Evolutionary conservation across 2,329 filamentous ascomycete genomes (phyloP).

Genomic region (Ustulina deusta): DNA sequence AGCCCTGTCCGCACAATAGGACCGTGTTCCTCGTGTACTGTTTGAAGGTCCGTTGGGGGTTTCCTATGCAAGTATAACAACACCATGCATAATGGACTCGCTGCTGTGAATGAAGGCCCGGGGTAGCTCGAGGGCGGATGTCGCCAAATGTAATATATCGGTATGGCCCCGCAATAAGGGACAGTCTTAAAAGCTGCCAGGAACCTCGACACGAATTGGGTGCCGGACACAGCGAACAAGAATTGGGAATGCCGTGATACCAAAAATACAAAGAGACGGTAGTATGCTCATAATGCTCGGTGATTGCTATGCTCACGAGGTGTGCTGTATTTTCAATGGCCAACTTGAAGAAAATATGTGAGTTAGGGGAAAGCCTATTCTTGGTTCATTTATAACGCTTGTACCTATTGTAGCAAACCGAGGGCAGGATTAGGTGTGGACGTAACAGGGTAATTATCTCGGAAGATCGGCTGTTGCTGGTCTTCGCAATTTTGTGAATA

Average conservation of each 20-base stretch:
- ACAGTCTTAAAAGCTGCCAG: conserved; percentile 4
- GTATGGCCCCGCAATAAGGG: conserved; percentile 12
- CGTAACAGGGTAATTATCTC: neutral
- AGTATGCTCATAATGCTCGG: neutral
- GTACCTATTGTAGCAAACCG: neutral
- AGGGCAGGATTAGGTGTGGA: neutral
- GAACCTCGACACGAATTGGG: neutral
- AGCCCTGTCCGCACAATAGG: conserved; percentile 26
- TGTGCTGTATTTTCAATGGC: neutral
- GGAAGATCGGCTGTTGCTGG: conserved; percentile 14
- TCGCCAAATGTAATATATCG: conserved; percentile 27
- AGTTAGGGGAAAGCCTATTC: neutral
- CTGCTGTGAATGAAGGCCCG: conserved; percentile 20
- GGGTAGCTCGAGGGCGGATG: conserved; percentile 32
- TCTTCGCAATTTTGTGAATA: neutral
- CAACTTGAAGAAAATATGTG: neutral
- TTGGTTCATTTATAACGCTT: neutral
- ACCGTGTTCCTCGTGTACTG: conserved; percentile 23
- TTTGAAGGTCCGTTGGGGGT: conserved; percentile 21
- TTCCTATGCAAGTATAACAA: conserved; percentile 20
- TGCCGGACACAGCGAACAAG: neutral
- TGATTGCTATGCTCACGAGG: conserved; percentile 3
- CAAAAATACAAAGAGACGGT: neutral
- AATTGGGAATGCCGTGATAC: neutral
- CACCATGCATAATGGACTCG: conserved; percentile 26